Conservation (phyloP, 2,329 filamentous ascomycete genomes). For the Cercospora sesami region DNA sequence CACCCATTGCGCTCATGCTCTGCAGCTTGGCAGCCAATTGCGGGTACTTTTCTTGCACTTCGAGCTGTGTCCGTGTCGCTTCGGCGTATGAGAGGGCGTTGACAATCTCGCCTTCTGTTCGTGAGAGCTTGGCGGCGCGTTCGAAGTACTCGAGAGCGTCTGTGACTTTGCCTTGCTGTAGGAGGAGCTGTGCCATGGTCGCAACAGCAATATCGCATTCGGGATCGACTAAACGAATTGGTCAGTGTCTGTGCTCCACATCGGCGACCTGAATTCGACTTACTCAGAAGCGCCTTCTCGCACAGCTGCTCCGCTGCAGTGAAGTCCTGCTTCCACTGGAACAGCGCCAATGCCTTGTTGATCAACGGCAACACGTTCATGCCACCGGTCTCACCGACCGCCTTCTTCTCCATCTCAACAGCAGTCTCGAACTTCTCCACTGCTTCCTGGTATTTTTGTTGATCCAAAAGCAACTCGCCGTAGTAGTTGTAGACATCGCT, state of each 20-base stretch:
- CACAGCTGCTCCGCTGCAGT: conserved; percentile 92
- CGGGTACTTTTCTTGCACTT: conserved; percentile 61
- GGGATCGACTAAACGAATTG: conserved; percentile 70
- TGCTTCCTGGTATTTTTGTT: conserved; percentile 91
- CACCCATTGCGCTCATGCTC: conserved; percentile 34
- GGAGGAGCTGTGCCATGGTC: conserved; percentile 94
- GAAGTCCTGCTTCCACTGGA: conserved; percentile 99
- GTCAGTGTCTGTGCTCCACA: conserved; percentile 39
- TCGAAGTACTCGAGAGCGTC: conserved; percentile 97
- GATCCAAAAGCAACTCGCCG: conserved; percentile 92
- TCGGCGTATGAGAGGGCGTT: conserved; percentile 97
- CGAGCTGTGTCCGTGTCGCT: conserved; percentile 91
- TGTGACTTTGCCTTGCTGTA: conserved; percentile 96
- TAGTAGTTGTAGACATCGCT: conserved; percentile 99
- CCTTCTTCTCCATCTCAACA: conserved; percentile 96
- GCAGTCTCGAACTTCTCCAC: conserved; percentile 98
- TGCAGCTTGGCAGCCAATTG: conserved; percentile 51
- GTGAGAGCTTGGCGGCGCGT: conserved; percentile 86
- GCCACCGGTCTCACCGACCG: conserved; percentile 67
- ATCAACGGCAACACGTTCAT: conserved; percentile 98
- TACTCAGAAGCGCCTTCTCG: conserved; percentile 95
- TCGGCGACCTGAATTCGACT: conserved; percentile 43
- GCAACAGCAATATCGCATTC: conserved; percentile 98
- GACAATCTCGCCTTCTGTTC: conserved; percentile 92
- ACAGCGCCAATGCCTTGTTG: conserved; percentile 95